Conservation (phyloP, 768 basidiomycete genomes). For the Boletus fagicola region DNA sequence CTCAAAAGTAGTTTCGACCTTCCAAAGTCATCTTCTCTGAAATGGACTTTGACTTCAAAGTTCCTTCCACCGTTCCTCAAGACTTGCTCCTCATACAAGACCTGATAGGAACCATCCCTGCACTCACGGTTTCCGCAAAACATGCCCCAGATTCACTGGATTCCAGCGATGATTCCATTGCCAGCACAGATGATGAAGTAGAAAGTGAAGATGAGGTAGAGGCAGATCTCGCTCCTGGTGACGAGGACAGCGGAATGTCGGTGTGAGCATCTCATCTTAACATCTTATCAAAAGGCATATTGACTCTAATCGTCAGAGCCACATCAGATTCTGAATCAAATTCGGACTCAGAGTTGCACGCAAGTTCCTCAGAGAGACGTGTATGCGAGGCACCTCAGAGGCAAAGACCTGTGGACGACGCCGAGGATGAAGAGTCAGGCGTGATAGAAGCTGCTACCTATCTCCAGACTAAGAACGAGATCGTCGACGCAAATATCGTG, state of each 20-base stretch:
- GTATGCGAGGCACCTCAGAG: conserved; percentile 3
- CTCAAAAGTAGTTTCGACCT: too few species aligned
- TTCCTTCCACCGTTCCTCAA: conserved; percentile 63
- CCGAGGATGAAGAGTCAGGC: conserved; percentile 55
- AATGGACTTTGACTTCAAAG: conserved; percentile 47
- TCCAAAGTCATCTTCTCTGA: background rate
- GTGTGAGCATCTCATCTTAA: conserved; percentile 20
- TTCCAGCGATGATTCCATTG: conserved; percentile 45
- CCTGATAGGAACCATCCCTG: conserved; percentile 44
- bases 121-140: background rate
- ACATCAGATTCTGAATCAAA: conserved; percentile 38
- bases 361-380: conserved; percentile 17
- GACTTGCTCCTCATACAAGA: conserved; percentile 74
- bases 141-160: conserved; percentile 3
- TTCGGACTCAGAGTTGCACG: conserved; percentile 34
- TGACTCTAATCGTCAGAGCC: conserved; percentile 27
- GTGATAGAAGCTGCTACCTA: conserved; percentile 41
- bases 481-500: conserved; percentile 53
- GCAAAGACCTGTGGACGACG: conserved; percentile 20
- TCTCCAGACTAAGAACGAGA: conserved; percentile 70
- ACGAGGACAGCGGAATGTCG: conserved; percentile 35
- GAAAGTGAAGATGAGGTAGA: conserved; percentile 76
- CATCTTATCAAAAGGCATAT: conserved; percentile 8
- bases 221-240: conserved; percentile 50
- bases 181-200: conserved; percentile 50